Base-by-base conservation (phyloP, 2,329 filamentous ascomycete species). In the Claviceps pazoutovae region DNA sequence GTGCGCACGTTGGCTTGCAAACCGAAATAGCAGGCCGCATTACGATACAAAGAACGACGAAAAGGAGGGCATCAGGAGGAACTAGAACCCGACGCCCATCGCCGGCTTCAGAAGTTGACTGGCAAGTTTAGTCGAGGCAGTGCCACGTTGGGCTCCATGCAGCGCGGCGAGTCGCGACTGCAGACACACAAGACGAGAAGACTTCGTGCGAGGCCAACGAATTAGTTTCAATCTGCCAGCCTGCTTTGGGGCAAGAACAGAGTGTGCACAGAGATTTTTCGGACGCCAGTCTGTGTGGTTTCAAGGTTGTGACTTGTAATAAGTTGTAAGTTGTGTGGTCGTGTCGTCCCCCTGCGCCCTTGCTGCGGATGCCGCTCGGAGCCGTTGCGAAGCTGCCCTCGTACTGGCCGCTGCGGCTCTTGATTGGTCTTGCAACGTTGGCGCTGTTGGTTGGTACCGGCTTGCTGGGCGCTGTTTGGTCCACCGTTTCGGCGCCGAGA, bases 141-240 rank as follows among this genome's bases (percentile, higher is more conserved):
- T 37, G 50, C 45, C 50, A 52, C 46, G 45, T 52, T 52, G 45
- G 26, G 17, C 46, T 52, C 45, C 30, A 48, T 45, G 14, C n/a
- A 43, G 19, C 38, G n/a, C 17, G 23, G 17, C 38, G 23, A 13
- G 14, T 42, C 48, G 14, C 26, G 44, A 46, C 44, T 21, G 19
- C 9, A 19, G n/a, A 41, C 14, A 8, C 16, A 9, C 17, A 13
- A 42, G 4, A 21, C 41, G 13, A 17, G 11, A 17, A 11, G 9
- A 42, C 41, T 42, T 7, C 19, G 11, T 30, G 30, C 30, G 30
- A 34, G 30, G 30, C 41, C 41, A 16, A 23, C 17, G 14, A 19
- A 3, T 23, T 11, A 34, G 30, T 34, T 34, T 34, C 30, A 11
- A 34, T 34, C 30, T 9, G 41, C 19, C 41, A 17, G 41, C 6